Base-by-base conservation (phyloP, 495 filamentous ascomycete genomes). In the Viridothelium virens region DNA sequence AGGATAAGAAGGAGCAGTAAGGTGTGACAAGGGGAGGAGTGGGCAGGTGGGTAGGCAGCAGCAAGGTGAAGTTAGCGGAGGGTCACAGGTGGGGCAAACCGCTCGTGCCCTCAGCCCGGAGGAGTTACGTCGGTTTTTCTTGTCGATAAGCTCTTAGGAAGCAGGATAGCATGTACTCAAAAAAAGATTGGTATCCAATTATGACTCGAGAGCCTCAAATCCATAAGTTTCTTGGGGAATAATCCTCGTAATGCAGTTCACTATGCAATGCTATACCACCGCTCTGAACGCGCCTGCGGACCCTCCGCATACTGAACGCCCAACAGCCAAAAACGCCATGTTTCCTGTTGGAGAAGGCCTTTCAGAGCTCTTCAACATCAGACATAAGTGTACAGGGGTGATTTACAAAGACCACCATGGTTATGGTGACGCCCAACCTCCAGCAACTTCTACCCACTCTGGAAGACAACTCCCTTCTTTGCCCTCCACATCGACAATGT, bases 361-460 rank as follows among this genome's bases (percentile, higher is more conserved):
- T 46, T 34, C 56, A 48, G 14, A 41, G n/a, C 25, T 6, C 16
- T 53, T 41, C 56, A 12, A 66, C 36, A 53, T 39, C 53, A 59
- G 53, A 59, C 25, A 59, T 64, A 64, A 36, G 25, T 25, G 59
- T 36, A 48, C 61, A 67, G 16, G 50, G 6, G 14, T 39, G 31
- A 59, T 38, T 14, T 44, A 66, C 38, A 66, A 12, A 41, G 33
- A 36, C 7, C 4, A 56, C 16, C 41, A 50, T 61, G 38, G 38
- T 70, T 79, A 84, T 74, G 87, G 86, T 61, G 86, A 87, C 66
- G 90, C 85, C 92, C 92, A 99, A 63, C 94, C 94, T 67, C 94
- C 94, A 47, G 94, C 95, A 71, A 96, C 92, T 64, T 96, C 90
- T 10, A 99, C 94, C 95, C 95, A 99, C 81, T 99, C 92, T 11